Evolutionary conservation across 352 stramenopile genomes (phyloP), one percentile per base, ranked within the genome.

Genomic region (Phytophthora citricola): DNA sequence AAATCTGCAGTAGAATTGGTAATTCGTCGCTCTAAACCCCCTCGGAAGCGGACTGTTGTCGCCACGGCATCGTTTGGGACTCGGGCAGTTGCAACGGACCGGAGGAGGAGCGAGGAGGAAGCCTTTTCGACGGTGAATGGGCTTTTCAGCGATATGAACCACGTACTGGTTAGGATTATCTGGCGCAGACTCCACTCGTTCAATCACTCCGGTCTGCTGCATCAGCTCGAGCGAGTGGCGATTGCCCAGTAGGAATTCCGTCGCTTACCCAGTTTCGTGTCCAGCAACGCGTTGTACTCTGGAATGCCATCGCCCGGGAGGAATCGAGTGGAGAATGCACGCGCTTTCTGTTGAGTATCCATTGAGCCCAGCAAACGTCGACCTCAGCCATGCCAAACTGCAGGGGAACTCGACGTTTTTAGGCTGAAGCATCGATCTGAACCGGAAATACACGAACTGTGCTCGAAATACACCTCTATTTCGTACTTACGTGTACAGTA

Each of bases 81-180:
- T 69, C 65, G 2, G 65, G 52, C 8, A 69, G 69, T n/a, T 66
- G 55, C 40, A 72, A 52, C 14, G 43, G 17, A 9, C 55, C 55
- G 1, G 67, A 68, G 2, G 31, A 20, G 14, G 55, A 62, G 57
- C 67, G 63, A 32, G 74, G 61, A 1, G 77, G 77, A 17, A 81
- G 57, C 15, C 77, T 66, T 32, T 86, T 32, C 75, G 73, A 17
- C 75, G 63, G 26, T 76, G 60, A 41, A 79, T 73, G n/a, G 69
- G 43, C 36, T 78, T 82, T 11, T 86, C 78, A 7, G 64, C 69
- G 58, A 93, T 84, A 56, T 88, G 76, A 17, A 93, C 84, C 11
- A 93, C 73, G 53, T 93, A 93, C 46, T 90, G 80, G 27, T 81
- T 88, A n/a, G 82, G 69, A 34, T 87, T 78, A 7, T 84, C 71